These are phyloP conservation scores for Didymella pomorum DNA, from an alignment of 2,329 filamentous ascomycete species.

Conservation along the genomic window DNA sequence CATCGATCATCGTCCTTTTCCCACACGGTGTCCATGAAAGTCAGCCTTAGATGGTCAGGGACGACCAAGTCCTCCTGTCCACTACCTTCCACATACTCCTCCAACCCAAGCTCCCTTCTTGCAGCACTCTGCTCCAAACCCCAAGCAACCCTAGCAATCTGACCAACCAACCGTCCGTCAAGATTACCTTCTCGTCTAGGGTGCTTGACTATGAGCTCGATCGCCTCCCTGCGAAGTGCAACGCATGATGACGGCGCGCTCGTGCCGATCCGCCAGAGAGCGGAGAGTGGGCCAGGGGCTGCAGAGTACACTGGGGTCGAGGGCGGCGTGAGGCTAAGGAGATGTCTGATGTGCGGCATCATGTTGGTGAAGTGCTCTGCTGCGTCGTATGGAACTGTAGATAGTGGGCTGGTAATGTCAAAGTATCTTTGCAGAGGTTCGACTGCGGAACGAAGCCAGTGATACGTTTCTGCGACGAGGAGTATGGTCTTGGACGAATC, in stretches of 20 bases:
- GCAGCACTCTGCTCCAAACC: constrained; percentile 38
- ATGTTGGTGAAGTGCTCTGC: constrained; percentile 26
- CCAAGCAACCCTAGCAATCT: constrained; percentile 38
- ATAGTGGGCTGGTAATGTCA: constrained; percentile 20
- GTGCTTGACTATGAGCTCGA: constrained; percentile 36
- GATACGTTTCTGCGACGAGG: constrained; percentile 25
- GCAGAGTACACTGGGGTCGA: constrained; percentile 39
- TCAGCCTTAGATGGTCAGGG: constrained; percentile 33
- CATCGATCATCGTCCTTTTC: constrained; percentile 25
- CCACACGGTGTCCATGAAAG: constrained; percentile 32
- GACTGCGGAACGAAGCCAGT: constrained; percentile 26
- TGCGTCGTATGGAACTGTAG: constrained; percentile 29
- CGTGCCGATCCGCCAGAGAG: constrained; percentile 38
- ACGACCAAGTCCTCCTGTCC: constrained; percentile 24
- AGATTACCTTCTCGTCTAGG: constrained; percentile 59
- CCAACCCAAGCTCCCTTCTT: constrained; percentile 22
- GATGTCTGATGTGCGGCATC: constrained; percentile 27
- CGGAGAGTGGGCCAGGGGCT: constrained; percentile 34
- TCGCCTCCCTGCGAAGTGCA: constrained; percentile 35
- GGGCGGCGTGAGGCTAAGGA: constrained; percentile 12
- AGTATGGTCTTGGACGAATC: constrained; percentile 22
- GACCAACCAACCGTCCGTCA: constrained; percentile 68
- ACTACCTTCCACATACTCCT: constrained; percentile 14
- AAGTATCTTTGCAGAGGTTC: constrained; percentile 22
- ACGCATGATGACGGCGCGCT: constrained; percentile 31